Evolutionary conservation across 2,329 filamentous ascomycete genomes (phyloP).

Genomic region (Xylariomycetidae sp.): DNA sequence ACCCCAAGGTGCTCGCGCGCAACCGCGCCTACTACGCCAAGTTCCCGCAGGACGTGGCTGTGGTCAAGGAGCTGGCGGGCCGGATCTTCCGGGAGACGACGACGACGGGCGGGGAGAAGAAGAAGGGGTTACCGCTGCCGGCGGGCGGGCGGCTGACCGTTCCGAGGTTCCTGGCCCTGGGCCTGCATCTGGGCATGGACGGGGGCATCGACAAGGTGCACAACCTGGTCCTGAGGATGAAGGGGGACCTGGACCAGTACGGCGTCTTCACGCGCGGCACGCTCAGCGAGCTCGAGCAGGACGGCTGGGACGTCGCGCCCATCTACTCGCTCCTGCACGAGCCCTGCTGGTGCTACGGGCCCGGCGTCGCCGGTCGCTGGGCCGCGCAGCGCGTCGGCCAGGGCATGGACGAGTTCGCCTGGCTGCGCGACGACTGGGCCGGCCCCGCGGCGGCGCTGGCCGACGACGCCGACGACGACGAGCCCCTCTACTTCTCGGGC

Average conservation of each 20-base stretch:
- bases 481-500: constrained; percentile 74
- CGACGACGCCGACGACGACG: too few relatives aligned
- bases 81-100: constrained; percentile 61
- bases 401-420: constrained; percentile 41
- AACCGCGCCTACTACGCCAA: constrained; percentile 80
- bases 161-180: constrained; percentile 70
- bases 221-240: constrained; percentile 64
- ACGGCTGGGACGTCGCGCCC: constrained; percentile 70
- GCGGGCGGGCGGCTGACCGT: constrained; percentile 70
- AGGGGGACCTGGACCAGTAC: constrained; percentile 69
- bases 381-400: constrained; percentile 63
- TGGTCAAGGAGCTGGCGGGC: constrained; percentile 61
- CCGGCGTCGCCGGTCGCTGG: constrained; percentile 63
- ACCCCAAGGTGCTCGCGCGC: constrained; percentile 62
- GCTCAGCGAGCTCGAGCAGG: constrained; percentile 62
- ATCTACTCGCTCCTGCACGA: constrained; percentile 89
- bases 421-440: constrained; percentile 41
- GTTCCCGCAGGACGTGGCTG: constrained; percentile 72
- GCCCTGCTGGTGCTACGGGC: constrained; percentile 74
- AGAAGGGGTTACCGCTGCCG: constrained; percentile 53
- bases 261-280: constrained; percentile 71
- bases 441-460: constrained; percentile 32
- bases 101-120: constrained; percentile 43
- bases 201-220: constrained; percentile 75
- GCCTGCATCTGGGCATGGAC: constrained; percentile 73